Conservation (phyloP, 345 rosid species). For the Euphorbia lathyris region DNA sequence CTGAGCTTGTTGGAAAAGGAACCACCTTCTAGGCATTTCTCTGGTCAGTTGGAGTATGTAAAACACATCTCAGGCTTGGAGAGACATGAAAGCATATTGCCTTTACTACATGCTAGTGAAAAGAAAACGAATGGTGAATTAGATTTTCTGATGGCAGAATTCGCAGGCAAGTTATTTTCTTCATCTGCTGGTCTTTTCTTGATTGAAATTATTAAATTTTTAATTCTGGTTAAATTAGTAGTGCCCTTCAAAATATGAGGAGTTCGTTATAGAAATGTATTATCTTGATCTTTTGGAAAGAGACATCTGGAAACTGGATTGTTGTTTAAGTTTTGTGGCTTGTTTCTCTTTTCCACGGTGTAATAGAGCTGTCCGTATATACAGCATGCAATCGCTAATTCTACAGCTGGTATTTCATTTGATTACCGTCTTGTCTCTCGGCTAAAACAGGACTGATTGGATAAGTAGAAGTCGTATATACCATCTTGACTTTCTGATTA, state of each 20-base stretch:
- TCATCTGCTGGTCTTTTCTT: background rate
- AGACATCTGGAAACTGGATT: background rate
- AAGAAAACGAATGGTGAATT: slow-evolving; percentile 90
- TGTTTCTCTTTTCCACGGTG: background rate
- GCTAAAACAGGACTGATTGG: background rate
- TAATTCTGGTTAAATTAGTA: background rate
- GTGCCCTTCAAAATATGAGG: no score
- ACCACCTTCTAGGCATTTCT: slow-evolving; percentile 78
- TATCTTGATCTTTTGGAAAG: background rate
- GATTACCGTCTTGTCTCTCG: background rate
- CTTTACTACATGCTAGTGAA: slow-evolving; percentile 80
- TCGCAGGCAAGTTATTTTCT: slow-evolving; percentile 58
- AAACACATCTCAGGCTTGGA: slow-evolving; percentile 82
- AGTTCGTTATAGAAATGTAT: background rate
- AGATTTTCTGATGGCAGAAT: slow-evolving; percentile 92
- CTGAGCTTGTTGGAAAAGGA: slow-evolving; percentile 98
- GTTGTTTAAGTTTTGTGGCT: background rate
- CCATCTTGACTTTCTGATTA: background rate
- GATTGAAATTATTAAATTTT: background rate
- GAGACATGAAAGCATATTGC: slow-evolving; percentile 87
- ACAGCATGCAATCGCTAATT: background rate
- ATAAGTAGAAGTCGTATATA: background rate
- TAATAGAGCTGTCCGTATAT: background rate
- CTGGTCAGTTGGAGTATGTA: slow-evolving; percentile 88
- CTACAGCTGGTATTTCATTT: background rate